A percentile compares a stretch with the other conserved stretches of the same genome.
These are phyloP conservation scores for Daldinia sp. DNA, from an alignment of 2,329 filamentous ascomycete species.

Conservation along the genomic window DNA sequence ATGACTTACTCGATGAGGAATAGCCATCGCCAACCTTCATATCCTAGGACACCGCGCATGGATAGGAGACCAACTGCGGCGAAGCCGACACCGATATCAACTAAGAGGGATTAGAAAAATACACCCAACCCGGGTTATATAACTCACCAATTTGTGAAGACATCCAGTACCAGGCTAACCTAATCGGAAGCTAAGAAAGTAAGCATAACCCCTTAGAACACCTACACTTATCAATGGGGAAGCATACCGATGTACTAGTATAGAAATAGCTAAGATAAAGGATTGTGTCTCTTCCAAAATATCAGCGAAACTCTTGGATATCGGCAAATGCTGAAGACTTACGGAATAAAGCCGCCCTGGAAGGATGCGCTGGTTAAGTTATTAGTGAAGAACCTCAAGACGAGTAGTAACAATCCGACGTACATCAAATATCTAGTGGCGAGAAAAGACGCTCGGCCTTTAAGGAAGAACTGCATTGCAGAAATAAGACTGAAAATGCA, in stretches of 20 bases:
- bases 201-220: not conserved
- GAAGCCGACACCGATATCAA: constrained; percentile 61
- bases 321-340: constrained; percentile 47
- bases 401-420: constrained; percentile 16
- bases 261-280: constrained; percentile 77
- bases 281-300: constrained; percentile 50
- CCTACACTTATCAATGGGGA: not conserved
- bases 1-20: constrained; percentile 53
- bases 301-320: constrained; percentile 8
- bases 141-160: constrained; percentile 44
- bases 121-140: not conserved
- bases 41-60: constrained; percentile 59
- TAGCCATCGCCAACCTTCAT: constrained; percentile 66
- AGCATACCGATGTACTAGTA: constrained; percentile 59
- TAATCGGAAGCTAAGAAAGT: constrained; percentile 61
- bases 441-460: constrained; percentile 45
- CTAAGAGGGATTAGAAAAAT: constrained; percentile 20
- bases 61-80: constrained; percentile 64
- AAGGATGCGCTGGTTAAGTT: constrained; percentile 48
- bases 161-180: constrained; percentile 74
- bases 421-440: constrained; percentile 47
- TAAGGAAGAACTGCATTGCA: constrained; percentile 41
- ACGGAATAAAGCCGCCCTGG: constrained; percentile 66
- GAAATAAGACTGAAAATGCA: constrained; percentile 41
- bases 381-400: constrained; percentile 18